Base-by-base conservation (phyloP, 768 basidiomycete genomes). In the Crepidotus variabilis region DNA sequence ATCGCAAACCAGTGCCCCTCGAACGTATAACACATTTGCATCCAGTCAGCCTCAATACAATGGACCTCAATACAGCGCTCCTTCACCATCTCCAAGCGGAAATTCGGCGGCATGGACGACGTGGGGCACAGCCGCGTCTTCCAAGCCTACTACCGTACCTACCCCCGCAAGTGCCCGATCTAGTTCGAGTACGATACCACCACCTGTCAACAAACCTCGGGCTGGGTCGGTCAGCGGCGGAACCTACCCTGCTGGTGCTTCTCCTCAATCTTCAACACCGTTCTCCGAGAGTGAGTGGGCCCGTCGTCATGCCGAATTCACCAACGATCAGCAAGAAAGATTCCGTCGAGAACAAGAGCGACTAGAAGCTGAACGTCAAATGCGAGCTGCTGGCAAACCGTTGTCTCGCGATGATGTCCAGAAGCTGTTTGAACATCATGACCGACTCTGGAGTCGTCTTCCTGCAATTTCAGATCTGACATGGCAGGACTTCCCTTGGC, bases 401-500 rank as follows among this genome's bases (percentile, higher is more conserved):
- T 68, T 84, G 64, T 75, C 77, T 59, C 82, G 78, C 59, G 84
- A 87, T 52, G 84, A 87, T 4, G 69, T 86, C 36, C 63, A 75
- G 28, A 75, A 76, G 58, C 61, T 85, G 5, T 85, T 84, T 62
- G 83, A 83, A 47, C 72, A 70, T 39, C 87, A 90, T 63, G 87
- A 87, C 36, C 73, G 74, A 39, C 80, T 80, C 51, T 89, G 88
- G 88, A 69, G 70, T 50, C 77, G 72, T 54, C 69, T 85, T 6
- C 67, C 73, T 32, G 61, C 70, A 6, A 63, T 75, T 50, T 65
- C 69, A 43, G 73, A 75, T 54, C 71, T 89, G 56, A 75, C 72
- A 34, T 90, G 88, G 88, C 74, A 77, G 28, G 77, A 80, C 62
- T 85, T 91, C 63, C 88, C 89, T 8, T 91, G 89, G 89, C 88